These are phyloP conservation scores for Oryza punctata DNA, from an alignment of 176 grass and related monocot species.

Conservation along the genomic window DNA sequence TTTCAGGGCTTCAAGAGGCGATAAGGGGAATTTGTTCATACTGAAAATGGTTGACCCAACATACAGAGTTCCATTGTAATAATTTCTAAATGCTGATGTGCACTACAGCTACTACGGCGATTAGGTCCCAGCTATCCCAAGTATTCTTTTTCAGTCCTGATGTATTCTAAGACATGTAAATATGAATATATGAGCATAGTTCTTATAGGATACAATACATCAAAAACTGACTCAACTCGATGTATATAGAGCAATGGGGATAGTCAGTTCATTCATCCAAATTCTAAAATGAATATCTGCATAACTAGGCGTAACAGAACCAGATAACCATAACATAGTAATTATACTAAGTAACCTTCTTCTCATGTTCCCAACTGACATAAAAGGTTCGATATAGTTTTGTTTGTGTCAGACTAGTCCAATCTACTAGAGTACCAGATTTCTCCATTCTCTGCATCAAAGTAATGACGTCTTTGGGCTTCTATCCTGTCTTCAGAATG, in stretches of 20 bases:
- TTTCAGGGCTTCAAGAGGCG: conserved; percentile 83
- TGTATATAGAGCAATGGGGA: background rate
- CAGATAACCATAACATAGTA: background rate
- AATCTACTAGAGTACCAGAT: conserved; percentile 17
- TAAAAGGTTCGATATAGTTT: conserved; percentile 50
- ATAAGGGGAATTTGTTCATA: conserved; percentile 92
- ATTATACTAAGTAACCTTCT: background rate
- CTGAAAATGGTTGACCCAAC: conserved; percentile 87
- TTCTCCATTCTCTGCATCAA: conserved; percentile 12
- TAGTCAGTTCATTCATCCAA: background rate
- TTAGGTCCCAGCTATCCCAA: conserved; percentile 13
- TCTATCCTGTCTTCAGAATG: too few species aligned
- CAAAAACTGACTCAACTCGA: background rate
- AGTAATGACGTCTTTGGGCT: too few species aligned
- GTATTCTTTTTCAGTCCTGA: background rate
- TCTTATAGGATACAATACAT: background rate
- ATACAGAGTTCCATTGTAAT: conserved; percentile 79
- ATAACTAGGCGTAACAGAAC: background rate
- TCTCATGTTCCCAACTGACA: conserved; percentile 44
- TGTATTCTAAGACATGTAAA: conserved; percentile 32
- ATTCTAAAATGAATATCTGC: background rate
- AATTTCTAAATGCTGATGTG: conserved; percentile 1
- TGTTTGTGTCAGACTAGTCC: conserved; percentile 46
- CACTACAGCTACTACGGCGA: background rate
- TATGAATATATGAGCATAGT: conserved; percentile 19